Conservation (phyloP, 208 protist species). For the Porcisia hertigi region DNA sequence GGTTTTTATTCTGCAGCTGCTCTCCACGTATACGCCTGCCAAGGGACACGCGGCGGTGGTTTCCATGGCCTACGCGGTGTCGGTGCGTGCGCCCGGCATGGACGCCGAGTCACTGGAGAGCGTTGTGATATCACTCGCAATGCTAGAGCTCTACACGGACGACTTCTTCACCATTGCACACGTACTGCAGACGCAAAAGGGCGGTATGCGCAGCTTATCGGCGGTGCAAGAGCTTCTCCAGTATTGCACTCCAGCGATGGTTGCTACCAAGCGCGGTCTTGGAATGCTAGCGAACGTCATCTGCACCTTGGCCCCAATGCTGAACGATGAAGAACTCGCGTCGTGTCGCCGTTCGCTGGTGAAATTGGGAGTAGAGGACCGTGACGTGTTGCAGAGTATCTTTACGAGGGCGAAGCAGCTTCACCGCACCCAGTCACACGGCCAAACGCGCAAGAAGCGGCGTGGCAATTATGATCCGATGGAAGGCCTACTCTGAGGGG, state of each 20-base stretch:
- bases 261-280: conserved; percentile 29
- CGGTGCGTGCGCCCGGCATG: conserved; percentile 55
- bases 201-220: conserved; percentile 65
- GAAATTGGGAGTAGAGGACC: conserved; percentile 15
- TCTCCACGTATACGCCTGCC: conserved; percentile 82
- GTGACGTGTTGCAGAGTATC: conserved; percentile 21
- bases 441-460: conserved; percentile 11
- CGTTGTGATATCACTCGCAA: conserved; percentile 56
- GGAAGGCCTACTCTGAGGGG: conserved; percentile 25
- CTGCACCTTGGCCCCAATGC: conserved; percentile 38
- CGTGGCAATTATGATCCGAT: conserved; percentile 32
- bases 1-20: conserved; percentile 55
- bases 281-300: conserved; percentile 55
- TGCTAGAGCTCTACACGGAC: conserved; percentile 75
- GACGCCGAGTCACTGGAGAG: conserved; percentile 59
- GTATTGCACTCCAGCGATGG: conserved; percentile 41
- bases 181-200: conserved; percentile 51
- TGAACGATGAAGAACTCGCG: conserved; percentile 67
- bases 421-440: conserved; percentile 2
- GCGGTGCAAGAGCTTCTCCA: conserved; percentile 42
- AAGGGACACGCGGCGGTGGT: conserved; percentile 65
- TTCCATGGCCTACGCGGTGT: conserved; percentile 64
- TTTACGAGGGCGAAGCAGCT: conserved; percentile 23
- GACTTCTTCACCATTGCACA: conserved; percentile 71
- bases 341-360: conserved; percentile 44